A percentile compares a stretch with the other conserved stretches of the same genome.
Conservation (phyloP, 192 early-diverging fungal genomes). For the Entomortierella beljakovae region DNA sequence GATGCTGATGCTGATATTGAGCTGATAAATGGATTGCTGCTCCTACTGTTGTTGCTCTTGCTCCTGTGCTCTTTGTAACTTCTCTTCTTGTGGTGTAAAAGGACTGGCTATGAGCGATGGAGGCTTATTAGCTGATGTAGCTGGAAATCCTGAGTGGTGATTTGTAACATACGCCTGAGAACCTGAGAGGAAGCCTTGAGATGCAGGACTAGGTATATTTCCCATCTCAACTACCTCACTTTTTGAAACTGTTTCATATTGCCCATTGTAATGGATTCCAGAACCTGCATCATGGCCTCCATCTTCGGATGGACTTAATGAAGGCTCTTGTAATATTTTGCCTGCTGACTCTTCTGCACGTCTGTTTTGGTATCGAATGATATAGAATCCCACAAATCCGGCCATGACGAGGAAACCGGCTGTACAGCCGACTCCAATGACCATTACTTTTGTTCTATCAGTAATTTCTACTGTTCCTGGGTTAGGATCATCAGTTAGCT, state of each 20-base stretch:
- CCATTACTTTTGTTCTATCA: slow-evolving; percentile 27
- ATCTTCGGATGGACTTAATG: slow-evolving; percentile 5
- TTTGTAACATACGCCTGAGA: background rate
- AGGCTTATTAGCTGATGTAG: slow-evolving; percentile 9
- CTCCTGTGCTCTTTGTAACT: background rate
- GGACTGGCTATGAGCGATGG: slow-evolving; percentile 33
- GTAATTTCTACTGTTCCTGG: slow-evolving; percentile 6
- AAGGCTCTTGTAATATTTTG: slow-evolving; percentile 25
- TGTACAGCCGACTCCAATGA: slow-evolving; percentile 42
- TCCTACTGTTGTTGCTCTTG: slow-evolving; percentile 30
- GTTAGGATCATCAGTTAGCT: slow-evolving; percentile 8
- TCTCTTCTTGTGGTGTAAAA: slow-evolving; percentile 21
- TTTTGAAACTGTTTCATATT: background rate
- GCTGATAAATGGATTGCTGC: slow-evolving; percentile 13
- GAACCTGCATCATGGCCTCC: background rate
- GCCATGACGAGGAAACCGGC: slow-evolving; percentile 34
- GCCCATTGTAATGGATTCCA: slow-evolving; percentile 6
- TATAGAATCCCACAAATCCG: slow-evolving; percentile 34
- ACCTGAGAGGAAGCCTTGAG: background rate
- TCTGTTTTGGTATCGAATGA: slow-evolving; percentile 39
- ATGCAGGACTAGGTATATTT: background rate
- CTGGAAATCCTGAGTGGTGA: background rate
- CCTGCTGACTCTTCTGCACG: slow-evolving; percentile 10
- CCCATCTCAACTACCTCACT: slow-evolving; percentile 20
- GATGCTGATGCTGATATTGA: slow-evolving; percentile 19